Conservation (phyloP, 2,329 filamentous ascomycete species). For the Neopestalotiopsis sp. region DNA sequence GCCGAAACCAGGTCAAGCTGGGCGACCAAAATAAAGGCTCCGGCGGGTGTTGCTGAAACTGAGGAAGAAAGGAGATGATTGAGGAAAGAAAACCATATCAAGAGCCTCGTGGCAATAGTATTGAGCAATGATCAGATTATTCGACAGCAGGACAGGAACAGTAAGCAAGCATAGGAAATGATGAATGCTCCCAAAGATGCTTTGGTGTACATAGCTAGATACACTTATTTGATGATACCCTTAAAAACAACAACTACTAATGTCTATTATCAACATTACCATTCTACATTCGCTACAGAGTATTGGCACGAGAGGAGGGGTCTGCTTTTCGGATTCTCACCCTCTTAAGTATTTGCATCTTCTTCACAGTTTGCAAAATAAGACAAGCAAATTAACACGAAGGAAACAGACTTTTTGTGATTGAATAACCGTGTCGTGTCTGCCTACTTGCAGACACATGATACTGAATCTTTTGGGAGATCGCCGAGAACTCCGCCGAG, state of each 20-base stretch:
- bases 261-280: constrained; percentile 27
- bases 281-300: not conserved
- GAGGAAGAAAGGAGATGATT: not conserved
- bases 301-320: not conserved
- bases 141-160: not conserved
- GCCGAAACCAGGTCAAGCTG: constrained; percentile 53
- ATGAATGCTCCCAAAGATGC: not conserved
- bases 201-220: constrained; percentile 22
- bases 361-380: not conserved
- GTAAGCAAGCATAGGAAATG: not conserved
- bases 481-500: constrained; percentile 29
- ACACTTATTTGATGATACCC: constrained; percentile 36
- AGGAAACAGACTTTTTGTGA: constrained; percentile 24
- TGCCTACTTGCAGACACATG: constrained; percentile 10
- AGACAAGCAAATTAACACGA: constrained; percentile 5
- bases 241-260: constrained; percentile 26
- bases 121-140: not conserved
- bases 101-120: not conserved
- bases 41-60: constrained; percentile 51
- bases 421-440: constrained; percentile 26
- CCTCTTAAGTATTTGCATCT: not conserved
- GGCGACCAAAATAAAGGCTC: constrained; percentile 44
- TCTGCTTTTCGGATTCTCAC: too few relatives aligned
- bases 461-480: constrained; percentile 11
- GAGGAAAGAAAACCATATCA: not conserved